A percentile compares a stretch with the other conserved stretches of the same genome.
Conservation (phyloP, 257 asterid genomes). For the Petrea volubilis region DNA sequence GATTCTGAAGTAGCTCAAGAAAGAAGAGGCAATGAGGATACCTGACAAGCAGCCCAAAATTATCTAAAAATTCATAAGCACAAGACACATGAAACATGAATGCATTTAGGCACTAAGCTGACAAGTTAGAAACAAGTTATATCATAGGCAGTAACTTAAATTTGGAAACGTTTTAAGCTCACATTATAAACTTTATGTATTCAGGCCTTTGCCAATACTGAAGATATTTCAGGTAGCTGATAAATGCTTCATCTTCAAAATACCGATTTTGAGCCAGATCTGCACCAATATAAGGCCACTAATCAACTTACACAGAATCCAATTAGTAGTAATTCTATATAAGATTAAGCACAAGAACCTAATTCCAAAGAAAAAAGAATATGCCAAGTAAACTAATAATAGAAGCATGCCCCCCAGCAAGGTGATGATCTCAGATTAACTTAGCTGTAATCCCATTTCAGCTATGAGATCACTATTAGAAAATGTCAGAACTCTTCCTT, state of each 20-base stretch:
- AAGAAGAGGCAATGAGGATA: slow-evolving; percentile 93
- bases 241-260: slow-evolving; percentile 91
- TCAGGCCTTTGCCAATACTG: slow-evolving; percentile 96
- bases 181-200: slow-evolving; percentile 85
- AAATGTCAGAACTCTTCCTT: neutral
- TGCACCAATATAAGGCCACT: slow-evolving; percentile 26
- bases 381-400: neutral
- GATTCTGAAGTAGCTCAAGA: slow-evolving; percentile 89
- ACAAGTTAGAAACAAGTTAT: neutral
- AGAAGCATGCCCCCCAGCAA: neutral
- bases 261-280: slow-evolving; percentile 98
- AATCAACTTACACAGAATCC: slow-evolving; percentile 21
- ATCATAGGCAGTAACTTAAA: neutral
- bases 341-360: neutral
- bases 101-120: neutral
- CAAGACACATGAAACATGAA: neutral
- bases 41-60: slow-evolving; percentile 41
- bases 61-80: neutral
- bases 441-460: neutral
- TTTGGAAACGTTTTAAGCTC: slow-evolving; percentile 21
- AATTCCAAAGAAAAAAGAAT: neutral
- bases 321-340: neutral
- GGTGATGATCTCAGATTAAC: neutral
- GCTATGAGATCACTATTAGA: neutral
- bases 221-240: slow-evolving; percentile 89